phyloP scores from a whole-genome alignment of 1,284 basidiomycete species.

The Tilletia walkeri region DNA sequence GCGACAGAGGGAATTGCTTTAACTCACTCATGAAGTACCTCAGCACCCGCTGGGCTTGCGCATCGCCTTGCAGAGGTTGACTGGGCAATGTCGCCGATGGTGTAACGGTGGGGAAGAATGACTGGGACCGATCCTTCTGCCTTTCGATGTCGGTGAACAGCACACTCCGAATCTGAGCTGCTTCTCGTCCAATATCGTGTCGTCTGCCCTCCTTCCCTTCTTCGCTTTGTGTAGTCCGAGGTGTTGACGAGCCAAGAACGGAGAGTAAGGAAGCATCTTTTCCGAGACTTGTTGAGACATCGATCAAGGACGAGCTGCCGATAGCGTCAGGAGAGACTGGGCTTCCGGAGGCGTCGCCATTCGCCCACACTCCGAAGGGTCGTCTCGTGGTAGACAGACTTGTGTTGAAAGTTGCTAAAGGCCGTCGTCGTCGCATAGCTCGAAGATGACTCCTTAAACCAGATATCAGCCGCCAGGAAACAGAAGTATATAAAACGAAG shows the following conservation, averaged over 20 bases:
- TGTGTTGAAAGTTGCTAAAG: no score
- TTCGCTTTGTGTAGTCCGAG: no score
- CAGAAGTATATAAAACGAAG: neutral
- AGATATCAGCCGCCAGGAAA: neutral
- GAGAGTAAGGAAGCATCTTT: no score
- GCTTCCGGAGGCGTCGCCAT: no score
- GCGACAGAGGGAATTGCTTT: neutral
- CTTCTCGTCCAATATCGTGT: neutral
- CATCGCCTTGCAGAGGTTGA: neutral
- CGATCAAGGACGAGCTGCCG: no score
- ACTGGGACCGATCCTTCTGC: neutral
- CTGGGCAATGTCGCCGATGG: neutral
- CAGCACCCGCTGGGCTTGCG: neutral
- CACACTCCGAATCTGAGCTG: neutral
- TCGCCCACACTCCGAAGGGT: no score
- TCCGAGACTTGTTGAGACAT: no score
- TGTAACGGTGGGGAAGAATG: neutral
- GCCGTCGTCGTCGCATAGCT: neutral
- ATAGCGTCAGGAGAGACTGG: no score
- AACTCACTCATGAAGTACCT: slow-evolving; percentile 5
- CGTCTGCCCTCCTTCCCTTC: no score
- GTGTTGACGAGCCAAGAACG: no score
- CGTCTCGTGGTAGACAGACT: no score
- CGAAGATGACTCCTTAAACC: neutral
- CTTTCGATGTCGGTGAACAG: neutral